Conservation (phyloP, 1,284 basidiomycete species). For the Tilletia horrida region DNA sequence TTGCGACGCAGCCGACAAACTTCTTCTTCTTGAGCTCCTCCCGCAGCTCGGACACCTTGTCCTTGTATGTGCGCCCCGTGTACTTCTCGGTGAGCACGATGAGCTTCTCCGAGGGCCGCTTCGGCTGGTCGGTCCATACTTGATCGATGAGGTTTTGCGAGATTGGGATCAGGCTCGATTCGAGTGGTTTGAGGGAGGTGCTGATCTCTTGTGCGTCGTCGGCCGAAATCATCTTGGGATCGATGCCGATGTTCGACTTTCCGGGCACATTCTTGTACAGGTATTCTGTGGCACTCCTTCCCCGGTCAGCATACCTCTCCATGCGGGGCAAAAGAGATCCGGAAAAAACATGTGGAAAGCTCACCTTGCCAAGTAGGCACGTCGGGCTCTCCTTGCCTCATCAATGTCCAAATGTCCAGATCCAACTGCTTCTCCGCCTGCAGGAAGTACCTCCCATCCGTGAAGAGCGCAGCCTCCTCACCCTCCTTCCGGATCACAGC, state of each 20-base stretch:
- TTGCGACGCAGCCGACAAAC: conserved; percentile 46
- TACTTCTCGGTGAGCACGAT: conserved; percentile 71
- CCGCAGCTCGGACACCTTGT: conserved; percentile 47
- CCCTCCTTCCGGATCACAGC: conserved; percentile 57
- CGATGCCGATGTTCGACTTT: conserved; percentile 43
- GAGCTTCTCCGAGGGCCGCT: conserved; percentile 68
- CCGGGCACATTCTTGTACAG: conserved; percentile 36
- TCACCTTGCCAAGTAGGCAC: conserved; percentile 81
- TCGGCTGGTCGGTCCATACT: conserved; percentile 74
- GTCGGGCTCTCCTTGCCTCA: conserved; percentile 74
- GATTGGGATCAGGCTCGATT: conserved; percentile 52
- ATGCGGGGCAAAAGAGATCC: background rate
- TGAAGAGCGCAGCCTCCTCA: conserved; percentile 65
- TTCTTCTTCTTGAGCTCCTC: conserved; percentile 40
- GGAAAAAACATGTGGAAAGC: conserved; percentile 11
- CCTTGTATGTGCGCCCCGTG: conserved; percentile 58
- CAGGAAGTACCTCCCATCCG: conserved; percentile 89
- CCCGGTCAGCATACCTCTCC: background rate
- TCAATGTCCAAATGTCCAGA: conserved; percentile 76
- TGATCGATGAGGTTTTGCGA: conserved; percentile 75
- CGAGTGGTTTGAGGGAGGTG: conserved; percentile 30
- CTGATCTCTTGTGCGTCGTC: conserved; percentile 51
- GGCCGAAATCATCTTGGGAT: conserved; percentile 45
- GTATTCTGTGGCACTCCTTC: conserved; percentile 38
- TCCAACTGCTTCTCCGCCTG: conserved; percentile 89